phyloP scores from a whole-genome alignment of 1,284 basidiomycete genomes.

The Malassezia caprae region DNA sequence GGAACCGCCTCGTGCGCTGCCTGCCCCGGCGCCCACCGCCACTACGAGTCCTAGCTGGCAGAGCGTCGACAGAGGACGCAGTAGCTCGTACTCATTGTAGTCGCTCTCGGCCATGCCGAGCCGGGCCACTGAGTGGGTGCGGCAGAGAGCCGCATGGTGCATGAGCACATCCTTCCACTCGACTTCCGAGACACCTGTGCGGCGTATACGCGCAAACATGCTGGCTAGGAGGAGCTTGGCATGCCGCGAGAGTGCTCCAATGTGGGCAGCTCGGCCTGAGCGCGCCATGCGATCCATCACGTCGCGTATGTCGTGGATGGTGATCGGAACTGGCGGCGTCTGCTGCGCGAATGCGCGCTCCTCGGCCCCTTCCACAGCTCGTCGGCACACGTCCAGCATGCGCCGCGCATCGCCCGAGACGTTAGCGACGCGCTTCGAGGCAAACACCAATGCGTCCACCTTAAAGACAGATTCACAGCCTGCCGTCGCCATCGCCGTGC shows the following conservation, averaged over 20 bases:
- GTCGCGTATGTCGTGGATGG: slow-evolving; percentile 63
- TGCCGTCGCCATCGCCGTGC: slow-evolving; percentile 41
- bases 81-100: slow-evolving; percentile 14
- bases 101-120: neutral
- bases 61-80: slow-evolving; percentile 26
- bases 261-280: slow-evolving; percentile 60
- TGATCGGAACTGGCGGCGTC: slow-evolving; percentile 55
- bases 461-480: slow-evolving; percentile 57
- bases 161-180: slow-evolving; percentile 63
- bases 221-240: slow-evolving; percentile 55
- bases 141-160: slow-evolving; percentile 30
- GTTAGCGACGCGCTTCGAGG: slow-evolving; percentile 79
- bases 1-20: slow-evolving; percentile 28
- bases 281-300: slow-evolving; percentile 84
- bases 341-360: slow-evolving; percentile 44
- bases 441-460: slow-evolving; percentile 71
- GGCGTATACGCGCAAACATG: slow-evolving; percentile 68
- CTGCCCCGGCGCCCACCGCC: slow-evolving; percentile 37
- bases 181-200: slow-evolving; percentile 77
- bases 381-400: slow-evolving; percentile 80
- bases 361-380: slow-evolving; percentile 34
- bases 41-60: slow-evolving; percentile 32
- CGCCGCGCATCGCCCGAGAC: slow-evolving; percentile 90
- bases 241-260: slow-evolving; percentile 32
- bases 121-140: slow-evolving; percentile 18